Percentiles rank a stretch among this genome's conserved stretches.
These are phyloP conservation scores for Citrus reticulata DNA, from an alignment of 345 rosid species.

Conservation along the genomic window DNA sequence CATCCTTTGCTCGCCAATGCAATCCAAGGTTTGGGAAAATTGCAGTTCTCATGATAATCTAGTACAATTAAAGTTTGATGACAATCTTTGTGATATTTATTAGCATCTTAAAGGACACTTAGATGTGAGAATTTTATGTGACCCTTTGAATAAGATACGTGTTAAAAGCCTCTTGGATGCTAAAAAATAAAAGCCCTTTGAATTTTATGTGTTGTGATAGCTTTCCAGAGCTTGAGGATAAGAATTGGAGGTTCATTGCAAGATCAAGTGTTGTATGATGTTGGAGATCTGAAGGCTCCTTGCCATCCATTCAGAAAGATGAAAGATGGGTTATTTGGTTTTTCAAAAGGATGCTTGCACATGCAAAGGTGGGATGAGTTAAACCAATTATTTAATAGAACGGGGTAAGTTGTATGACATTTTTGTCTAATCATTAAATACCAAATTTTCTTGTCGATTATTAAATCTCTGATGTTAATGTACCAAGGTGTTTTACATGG, in stretches of 20 bases:
- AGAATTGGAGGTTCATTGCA: constrained; percentile 96
- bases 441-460: not conserved
- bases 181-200: too few relatives aligned
- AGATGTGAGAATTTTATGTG: not conserved
- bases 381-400: constrained; percentile 48
- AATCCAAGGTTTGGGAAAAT: constrained; percentile 45
- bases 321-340: constrained; percentile 71
- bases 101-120: not conserved
- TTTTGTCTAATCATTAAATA: not conserved
- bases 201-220: constrained; percentile 26
- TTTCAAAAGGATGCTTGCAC: constrained; percentile 87
- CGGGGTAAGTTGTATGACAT: constrained; percentile 51
- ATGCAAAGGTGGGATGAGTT: constrained; percentile 95
- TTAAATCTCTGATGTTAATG: not conserved
- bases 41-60: not conserved
- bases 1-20: constrained; percentile 76
- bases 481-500: not conserved
- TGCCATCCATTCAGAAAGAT: constrained; percentile 70
- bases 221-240: constrained; percentile 76
- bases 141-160: not conserved
- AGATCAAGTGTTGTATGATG: constrained; percentile 81
- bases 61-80: constrained; percentile 7
- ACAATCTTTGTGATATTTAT: not conserved
- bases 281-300: constrained; percentile 53
- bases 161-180: too few relatives aligned